Evolutionary conservation across 2,329 filamentous ascomycete species (phyloP).

Genomic region (Ophiocordyceps camponoti-floridani): DNA sequence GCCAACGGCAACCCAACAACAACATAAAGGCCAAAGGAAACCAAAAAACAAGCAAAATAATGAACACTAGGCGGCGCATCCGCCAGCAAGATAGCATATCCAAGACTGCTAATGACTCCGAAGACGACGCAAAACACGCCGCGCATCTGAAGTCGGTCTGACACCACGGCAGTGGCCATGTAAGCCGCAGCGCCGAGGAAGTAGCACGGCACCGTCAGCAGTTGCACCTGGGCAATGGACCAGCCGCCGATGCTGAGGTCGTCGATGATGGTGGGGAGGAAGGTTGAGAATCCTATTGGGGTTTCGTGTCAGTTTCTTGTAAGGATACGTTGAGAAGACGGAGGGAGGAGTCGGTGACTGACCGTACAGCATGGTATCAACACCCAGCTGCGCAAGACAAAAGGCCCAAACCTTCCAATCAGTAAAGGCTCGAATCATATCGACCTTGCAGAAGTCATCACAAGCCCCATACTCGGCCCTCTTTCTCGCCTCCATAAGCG

Average conservation of each 20-base stretch:
- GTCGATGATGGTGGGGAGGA: conserved; percentile 62
- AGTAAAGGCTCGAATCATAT: conserved; percentile 47
- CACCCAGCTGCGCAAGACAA: conserved; percentile 50
- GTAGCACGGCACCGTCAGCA: conserved; percentile 66
- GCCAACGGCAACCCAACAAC: conserved; percentile 37
- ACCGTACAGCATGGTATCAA: conserved; percentile 59
- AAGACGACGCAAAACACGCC: conserved; percentile 47
- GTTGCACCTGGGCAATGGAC: conserved; percentile 47
- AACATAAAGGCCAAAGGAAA: conserved; percentile 54
- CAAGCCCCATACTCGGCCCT: conserved; percentile 27
- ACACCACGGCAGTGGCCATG: conserved; percentile 45
- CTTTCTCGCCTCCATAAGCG: conserved; percentile 36
- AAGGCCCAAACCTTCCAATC: conserved; percentile 68
- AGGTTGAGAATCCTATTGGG: conserved; percentile 51
- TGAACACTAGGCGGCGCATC: conserved; percentile 41
- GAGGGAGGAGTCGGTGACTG: conserved; percentile 4
- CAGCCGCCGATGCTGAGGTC: conserved; percentile 38
- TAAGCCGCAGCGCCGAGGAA: conserved; percentile 53
- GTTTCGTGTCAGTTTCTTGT: neutral
- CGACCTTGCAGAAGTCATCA: conserved; percentile 30
- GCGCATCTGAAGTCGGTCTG: conserved; percentile 48
- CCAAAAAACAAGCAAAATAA: conserved; percentile 61
- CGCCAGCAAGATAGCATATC: conserved; percentile 51
- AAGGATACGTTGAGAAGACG: neutral
- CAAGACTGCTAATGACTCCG: conserved; percentile 42